phyloP scores from a whole-genome alignment of 2,329 filamentous ascomycete genomes.

The Arthroderma uncinatum region DNA sequence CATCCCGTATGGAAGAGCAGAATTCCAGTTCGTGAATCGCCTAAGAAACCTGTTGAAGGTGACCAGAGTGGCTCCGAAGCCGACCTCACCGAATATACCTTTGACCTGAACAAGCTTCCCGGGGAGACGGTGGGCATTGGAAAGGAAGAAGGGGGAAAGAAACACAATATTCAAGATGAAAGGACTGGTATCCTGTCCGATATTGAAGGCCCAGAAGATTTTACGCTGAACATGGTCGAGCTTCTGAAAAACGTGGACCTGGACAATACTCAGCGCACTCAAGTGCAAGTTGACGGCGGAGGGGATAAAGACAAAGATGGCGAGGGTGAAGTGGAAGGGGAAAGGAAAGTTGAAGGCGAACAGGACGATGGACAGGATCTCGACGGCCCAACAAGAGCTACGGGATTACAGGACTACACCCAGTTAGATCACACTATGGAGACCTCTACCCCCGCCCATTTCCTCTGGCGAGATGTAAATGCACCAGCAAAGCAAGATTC shows the following conservation, averaged over 20 bases:
- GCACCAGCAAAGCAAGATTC: neutral
- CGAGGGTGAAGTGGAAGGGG: neutral
- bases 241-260: slow-evolving; percentile 24
- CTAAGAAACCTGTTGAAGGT: slow-evolving; percentile 13
- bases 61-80: slow-evolving; percentile 27
- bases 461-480: slow-evolving; percentile 21
- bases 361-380: slow-evolving; percentile 16
- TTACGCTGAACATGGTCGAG: slow-evolving; percentile 33
- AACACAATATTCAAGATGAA: slow-evolving; percentile 22
- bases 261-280: neutral
- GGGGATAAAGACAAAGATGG: slow-evolving; percentile 14
- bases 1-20: neutral
- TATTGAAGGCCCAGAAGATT: slow-evolving; percentile 33
- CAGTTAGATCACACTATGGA: slow-evolving; percentile 35
- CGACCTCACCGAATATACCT: slow-evolving; percentile 30
- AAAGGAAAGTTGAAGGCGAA: slow-evolving; percentile 7
- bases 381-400: slow-evolving; percentile 22
- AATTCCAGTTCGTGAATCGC: neutral
- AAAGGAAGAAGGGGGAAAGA: slow-evolving; percentile 10
- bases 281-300: neutral
- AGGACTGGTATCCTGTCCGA: slow-evolving; percentile 23
- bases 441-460: slow-evolving; percentile 35
- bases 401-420: slow-evolving; percentile 29
- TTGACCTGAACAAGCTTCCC: slow-evolving; percentile 31
- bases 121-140: slow-evolving; percentile 19